These are phyloP conservation scores for Pseudogymnoascus sp. DNA, from an alignment of 2,329 filamentous ascomycete genomes.

Conservation along the genomic window DNA sequence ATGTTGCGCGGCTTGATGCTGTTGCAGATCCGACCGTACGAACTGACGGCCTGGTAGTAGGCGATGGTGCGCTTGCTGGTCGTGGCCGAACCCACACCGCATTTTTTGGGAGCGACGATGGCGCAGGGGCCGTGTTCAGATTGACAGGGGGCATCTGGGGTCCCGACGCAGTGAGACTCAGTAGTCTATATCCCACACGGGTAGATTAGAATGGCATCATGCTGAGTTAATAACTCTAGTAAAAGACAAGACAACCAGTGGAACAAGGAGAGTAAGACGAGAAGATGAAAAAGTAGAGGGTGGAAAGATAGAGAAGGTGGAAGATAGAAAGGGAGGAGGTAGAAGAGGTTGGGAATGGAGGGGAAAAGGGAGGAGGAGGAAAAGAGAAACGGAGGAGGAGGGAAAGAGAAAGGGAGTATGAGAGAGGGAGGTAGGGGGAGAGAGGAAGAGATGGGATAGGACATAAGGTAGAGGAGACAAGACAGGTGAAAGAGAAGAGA, in stretches of 20 bases:
- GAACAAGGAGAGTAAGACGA: not conserved
- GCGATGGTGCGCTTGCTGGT: constrained; percentile 16
- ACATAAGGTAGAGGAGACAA: not conserved
- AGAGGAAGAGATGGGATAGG: not conserved
- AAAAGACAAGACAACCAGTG: not conserved
- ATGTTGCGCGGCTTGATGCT: constrained; percentile 26
- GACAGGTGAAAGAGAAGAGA: not conserved
- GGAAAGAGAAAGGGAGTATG: not conserved
- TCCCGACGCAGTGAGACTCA: not conserved
- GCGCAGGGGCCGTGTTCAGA: not conserved
- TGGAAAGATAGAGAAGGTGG: not conserved
- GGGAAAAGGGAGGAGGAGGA: too few relatives aligned
- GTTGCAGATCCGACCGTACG: constrained; percentile 28
- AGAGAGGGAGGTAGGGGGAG: not conserved
- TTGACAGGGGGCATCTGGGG: not conserved
- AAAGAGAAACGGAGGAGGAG: not conserved
- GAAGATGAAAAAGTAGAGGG: not conserved
- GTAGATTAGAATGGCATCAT: not conserved
- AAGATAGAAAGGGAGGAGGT: not conserved
- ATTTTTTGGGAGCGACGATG: not conserved
- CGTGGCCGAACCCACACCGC: constrained; percentile 19
- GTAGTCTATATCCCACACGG: not conserved
- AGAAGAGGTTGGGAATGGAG: too few relatives aligned
- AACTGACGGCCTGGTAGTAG: constrained; percentile 21
- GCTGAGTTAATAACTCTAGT: not conserved